These are phyloP conservation scores for Secale cereale DNA, from an alignment of 176 grass and related monocot species.

Conservation along the genomic window DNA sequence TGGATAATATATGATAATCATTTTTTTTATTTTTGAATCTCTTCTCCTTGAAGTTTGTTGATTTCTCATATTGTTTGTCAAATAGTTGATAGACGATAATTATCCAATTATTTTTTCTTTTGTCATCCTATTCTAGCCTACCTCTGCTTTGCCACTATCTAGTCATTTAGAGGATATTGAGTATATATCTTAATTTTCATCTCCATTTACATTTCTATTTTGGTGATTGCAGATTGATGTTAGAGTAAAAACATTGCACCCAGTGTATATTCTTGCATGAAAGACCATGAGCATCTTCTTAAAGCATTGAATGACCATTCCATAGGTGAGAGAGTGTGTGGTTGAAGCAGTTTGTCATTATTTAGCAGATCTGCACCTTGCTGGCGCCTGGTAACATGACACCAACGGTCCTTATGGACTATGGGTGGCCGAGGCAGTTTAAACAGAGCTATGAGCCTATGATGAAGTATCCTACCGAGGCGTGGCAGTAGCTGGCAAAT, in stretches of 20 bases:
- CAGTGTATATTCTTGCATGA: constrained; percentile 69
- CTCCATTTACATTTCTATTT: no score
- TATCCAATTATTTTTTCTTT: no score
- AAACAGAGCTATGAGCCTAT: constrained; percentile 39
- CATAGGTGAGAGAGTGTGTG: constrained; percentile 52
- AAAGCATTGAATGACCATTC: constrained; percentile 69
- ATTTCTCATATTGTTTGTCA: not conserved
- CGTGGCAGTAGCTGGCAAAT: no score
- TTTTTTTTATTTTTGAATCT: not conserved
- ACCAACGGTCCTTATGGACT: constrained; percentile 53
- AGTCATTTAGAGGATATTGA: no score
- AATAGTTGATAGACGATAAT: no score
- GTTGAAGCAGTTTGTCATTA: no score
- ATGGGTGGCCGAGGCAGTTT: constrained; percentile 40
- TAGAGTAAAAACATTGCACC: constrained; percentile 93
- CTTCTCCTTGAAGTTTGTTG: not conserved
- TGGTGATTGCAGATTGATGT: no score
- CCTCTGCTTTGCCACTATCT: no score
- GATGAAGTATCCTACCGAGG: constrained; percentile 40
- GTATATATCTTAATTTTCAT: no score
- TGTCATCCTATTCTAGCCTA: no score
- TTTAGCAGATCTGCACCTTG: constrained; percentile 12
- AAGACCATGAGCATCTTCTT: constrained; percentile 78
- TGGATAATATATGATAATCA: not conserved
- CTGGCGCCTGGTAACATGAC: constrained; percentile 59